Base-by-base conservation (phyloP, 768 basidiomycete genomes). In the Suillus hirtellus region DNA sequence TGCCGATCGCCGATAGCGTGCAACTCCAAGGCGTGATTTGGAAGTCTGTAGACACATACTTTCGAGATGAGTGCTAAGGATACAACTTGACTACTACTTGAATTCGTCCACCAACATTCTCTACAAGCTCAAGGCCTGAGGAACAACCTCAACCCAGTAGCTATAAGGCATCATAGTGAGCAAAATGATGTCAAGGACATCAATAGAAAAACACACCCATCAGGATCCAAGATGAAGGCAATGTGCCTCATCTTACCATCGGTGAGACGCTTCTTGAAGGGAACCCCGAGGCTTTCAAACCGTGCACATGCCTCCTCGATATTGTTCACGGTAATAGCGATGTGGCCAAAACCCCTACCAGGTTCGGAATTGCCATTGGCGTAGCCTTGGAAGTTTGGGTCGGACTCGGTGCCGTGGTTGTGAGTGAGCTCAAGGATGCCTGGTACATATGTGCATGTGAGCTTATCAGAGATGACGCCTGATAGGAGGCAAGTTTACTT, bases 321-420 rank as follows among this genome's bases (percentile, higher is more conserved):
- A 72, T 97, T 83, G 66, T 90, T 89, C 40, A 95, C 92, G 5
- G 88, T 81, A 72, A 97, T 86, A 63, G 91, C 92, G 69, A 96
- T 93, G 76, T 97, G 96, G 0, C 95, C 94, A 71, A 95, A 96
- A 19, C 75, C 86, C 61, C 81, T 81, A 35, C 89, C 88, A 4
- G 92, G 90, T 4, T 96, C 95, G 4, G 84, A 73, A 77, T 99
- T 99, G 1, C 96, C 96, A 69, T 75, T 89, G 11, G 87, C 82
- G 74, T 97, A 98, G 42, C 93, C 95, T 68, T 86, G 74, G 81
- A 95, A 95, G 66, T 76, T 76, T 59, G 86, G 69, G 72, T 96
- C 90, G 61, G 77, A 79, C 78, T 99, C 96, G 62, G 93, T 93
- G 61, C 95, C 93, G 73, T 95, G 92, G 80, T 95, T 94, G 79